phyloP scores from a whole-genome alignment of 345 rosid species.

The Eucalyptus cloeziana region DNA sequence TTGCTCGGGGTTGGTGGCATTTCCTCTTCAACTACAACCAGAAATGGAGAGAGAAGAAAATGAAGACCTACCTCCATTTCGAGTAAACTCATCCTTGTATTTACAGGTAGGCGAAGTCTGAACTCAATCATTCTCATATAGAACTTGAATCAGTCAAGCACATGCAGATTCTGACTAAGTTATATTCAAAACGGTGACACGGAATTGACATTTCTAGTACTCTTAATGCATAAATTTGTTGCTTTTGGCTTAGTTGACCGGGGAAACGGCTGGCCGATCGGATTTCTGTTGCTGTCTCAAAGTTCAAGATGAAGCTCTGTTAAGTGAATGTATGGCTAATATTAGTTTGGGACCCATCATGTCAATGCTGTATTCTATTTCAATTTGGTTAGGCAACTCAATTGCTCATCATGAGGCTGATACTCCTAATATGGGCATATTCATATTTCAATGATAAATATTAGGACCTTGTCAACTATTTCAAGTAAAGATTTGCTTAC shows the following conservation, averaged over 20 bases:
- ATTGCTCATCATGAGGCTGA: not conserved
- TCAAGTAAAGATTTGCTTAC: not conserved
- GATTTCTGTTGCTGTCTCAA: not conserved
- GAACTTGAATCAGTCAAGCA: not conserved
- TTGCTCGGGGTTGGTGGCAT: not conserved
- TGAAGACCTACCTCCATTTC: not conserved
- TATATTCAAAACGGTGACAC: not conserved
- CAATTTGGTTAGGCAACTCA: not conserved
- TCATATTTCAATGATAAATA: not conserved
- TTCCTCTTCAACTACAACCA: not conserved
- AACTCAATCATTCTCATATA: not conserved
- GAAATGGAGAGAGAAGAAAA: not conserved
- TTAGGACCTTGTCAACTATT: not conserved
- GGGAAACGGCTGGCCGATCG: not conserved
- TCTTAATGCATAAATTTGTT: not conserved
- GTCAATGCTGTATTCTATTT: not conserved
- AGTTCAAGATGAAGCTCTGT: not conserved
- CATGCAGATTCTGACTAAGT: not conserved
- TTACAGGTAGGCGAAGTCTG: not conserved
- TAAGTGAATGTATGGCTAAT: not conserved
- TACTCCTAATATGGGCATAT: not conserved
- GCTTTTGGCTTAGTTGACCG: not conserved
- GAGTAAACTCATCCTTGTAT: not conserved
- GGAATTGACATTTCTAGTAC: not conserved
- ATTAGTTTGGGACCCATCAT: not conserved